Conservation (phyloP, 176 grass and related monocot genomes). For the Triticum timopheevii region DNA sequence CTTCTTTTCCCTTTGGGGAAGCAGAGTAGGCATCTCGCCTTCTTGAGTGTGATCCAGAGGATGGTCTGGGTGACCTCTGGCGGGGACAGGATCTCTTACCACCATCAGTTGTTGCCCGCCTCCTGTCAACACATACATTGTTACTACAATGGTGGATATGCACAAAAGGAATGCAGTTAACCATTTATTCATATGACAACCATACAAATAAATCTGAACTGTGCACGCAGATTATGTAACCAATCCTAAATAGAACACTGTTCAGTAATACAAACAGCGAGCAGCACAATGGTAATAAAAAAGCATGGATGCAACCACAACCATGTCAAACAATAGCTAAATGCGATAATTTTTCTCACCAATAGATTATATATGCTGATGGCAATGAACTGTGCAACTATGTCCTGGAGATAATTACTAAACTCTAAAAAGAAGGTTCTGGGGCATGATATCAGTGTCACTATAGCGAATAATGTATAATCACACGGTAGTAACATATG, state of each 20-base stretch:
- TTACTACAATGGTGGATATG: not conserved
- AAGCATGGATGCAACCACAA: not conserved
- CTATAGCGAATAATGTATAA: not conserved
- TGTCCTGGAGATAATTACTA: conserved; percentile 10
- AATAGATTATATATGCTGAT: not conserved
- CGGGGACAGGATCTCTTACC: not conserved
- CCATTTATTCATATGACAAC: not conserved
- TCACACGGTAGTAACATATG: not conserved
- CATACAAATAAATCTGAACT: not conserved
- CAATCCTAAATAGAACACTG: not conserved
- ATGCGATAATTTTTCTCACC: not conserved
- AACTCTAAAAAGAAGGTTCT: conserved; percentile 8
- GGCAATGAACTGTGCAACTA: not conserved
- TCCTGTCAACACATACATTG: conserved; percentile 3
- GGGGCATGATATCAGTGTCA: not conserved
- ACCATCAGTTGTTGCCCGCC: not conserved
- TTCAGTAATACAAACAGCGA: not conserved
- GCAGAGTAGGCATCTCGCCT: conserved; percentile 42
- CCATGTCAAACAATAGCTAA: not conserved
- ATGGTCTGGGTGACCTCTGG: not conserved
- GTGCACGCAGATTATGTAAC: not conserved
- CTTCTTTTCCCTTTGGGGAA: conserved; percentile 59
- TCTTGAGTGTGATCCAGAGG: conserved; percentile 7
- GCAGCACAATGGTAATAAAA: not conserved
- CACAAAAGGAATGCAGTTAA: not conserved